phyloP scores from a whole-genome alignment of 768 basidiomycete species.

The Kwoniella botswanensis region DNA sequence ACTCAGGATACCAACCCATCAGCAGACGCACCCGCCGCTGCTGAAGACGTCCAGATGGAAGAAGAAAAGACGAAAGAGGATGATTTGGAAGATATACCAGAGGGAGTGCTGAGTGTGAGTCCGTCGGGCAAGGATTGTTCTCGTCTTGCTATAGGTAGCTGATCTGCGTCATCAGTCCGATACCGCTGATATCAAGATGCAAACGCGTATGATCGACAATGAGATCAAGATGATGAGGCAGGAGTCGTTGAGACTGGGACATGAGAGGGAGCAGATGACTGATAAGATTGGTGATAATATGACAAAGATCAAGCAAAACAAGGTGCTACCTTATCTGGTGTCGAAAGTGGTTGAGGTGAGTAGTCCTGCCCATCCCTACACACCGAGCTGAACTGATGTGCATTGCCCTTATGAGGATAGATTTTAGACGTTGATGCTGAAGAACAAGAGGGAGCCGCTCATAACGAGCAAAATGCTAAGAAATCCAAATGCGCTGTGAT shows the following conservation, averaged over 20 bases:
- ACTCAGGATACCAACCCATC: background rate
- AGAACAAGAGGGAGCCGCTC: conserved; percentile 90
- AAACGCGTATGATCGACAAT: conserved; percentile 92
- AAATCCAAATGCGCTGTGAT: conserved; percentile 98
- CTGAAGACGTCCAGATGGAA: conserved; percentile 53
- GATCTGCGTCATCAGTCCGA: conserved; percentile 29
- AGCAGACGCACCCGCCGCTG: conserved; percentile 19
- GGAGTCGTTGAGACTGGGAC: conserved; percentile 85
- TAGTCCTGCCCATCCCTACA: conserved; percentile 7
- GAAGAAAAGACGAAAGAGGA: conserved; percentile 61
- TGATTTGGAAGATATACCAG: conserved; percentile 88
- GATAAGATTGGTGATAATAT: conserved; percentile 98
- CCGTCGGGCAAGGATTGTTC: background rate
- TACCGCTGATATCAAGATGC: conserved; percentile 85
- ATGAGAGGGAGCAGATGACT: conserved; percentile 95
- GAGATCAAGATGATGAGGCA: conserved; percentile 98
- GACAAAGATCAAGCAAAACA: conserved; percentile 99
- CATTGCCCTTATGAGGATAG: conserved; percentile 60
- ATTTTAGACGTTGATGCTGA: conserved; percentile 94
- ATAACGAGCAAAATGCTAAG: conserved; percentile 92
- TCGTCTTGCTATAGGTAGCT: too few species aligned
- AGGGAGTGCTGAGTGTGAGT: conserved; percentile 75
- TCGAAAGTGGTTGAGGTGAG: conserved; percentile 95
- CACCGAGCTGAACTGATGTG: background rate
- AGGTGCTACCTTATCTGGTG: conserved; percentile 95